Evolutionary conservation across 495 filamentous ascomycete species (phyloP).

Genomic region (Tuber brumale): DNA sequence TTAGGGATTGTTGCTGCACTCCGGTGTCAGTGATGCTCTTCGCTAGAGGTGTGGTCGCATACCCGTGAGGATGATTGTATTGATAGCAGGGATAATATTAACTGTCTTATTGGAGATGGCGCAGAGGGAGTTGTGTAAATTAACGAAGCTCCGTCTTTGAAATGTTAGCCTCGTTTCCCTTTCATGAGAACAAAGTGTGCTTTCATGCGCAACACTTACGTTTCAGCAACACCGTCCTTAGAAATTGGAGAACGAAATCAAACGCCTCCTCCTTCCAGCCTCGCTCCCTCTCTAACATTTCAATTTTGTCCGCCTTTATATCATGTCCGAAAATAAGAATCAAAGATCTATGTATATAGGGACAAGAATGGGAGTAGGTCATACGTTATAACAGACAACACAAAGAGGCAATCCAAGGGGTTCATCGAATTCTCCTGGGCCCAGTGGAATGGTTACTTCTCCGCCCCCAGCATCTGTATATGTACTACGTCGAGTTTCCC

Average conservation of each 20-base stretch:
- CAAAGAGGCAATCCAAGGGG: conserved; percentile 80
- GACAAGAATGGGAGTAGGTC: conserved; percentile 31
- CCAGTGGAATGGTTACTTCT: conserved; percentile 68
- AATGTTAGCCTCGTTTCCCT: conserved; percentile 16
- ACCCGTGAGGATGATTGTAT: conserved; percentile 70
- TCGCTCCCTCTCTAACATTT: conserved; percentile 74
- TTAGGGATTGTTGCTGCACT: conserved; percentile 65
- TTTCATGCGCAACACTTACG: conserved; percentile 51
- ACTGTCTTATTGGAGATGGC: conserved; percentile 67
- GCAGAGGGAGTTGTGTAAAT: conserved; percentile 82
- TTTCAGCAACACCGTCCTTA: conserved; percentile 77
- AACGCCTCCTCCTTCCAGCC: conserved; percentile 92
- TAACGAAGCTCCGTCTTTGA: conserved; percentile 74
- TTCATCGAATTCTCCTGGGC: conserved; percentile 92
- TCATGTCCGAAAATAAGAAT: conserved; percentile 12
- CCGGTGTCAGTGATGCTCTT: conserved; percentile 8
- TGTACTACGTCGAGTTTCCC: conserved; percentile 38
- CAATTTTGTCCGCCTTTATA: conserved; percentile 75
- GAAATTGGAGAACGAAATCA: conserved; percentile 80
- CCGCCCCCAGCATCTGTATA: conserved; percentile 43
- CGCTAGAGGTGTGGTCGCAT: conserved; percentile 2
- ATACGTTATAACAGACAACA: conserved; percentile 87
- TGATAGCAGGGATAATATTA: conserved; percentile 80
- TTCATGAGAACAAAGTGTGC: neutral
- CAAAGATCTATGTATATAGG: neutral